phyloP scores from a whole-genome alignment of 2,329 filamentous ascomycete species.

The Neonectria magnoliae region DNA sequence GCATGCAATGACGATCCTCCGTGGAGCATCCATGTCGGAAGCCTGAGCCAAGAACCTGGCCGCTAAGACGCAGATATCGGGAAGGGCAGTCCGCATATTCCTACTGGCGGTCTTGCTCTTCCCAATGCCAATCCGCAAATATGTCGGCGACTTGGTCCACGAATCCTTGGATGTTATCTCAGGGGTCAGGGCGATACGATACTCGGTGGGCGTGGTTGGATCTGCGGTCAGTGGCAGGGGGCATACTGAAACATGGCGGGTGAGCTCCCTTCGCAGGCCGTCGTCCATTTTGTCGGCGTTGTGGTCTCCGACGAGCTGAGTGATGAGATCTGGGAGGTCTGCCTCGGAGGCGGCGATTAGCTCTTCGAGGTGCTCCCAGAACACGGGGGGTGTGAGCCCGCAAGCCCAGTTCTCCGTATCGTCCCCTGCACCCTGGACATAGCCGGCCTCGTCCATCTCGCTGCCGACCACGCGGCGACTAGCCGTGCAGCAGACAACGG shows the following conservation, averaged over 20 bases:
- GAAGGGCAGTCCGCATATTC: slow-evolving; percentile 78
- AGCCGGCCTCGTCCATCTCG: slow-evolving; percentile 71
- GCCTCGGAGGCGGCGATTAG: slow-evolving; percentile 74
- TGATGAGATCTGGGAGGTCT: slow-evolving; percentile 65
- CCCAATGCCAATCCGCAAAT: slow-evolving; percentile 71
- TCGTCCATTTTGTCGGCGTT: slow-evolving; percentile 22
- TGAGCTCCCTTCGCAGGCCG: slow-evolving; percentile 43
- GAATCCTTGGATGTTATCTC: slow-evolving; percentile 56
- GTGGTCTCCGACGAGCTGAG: slow-evolving; percentile 52
- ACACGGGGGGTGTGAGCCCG: slow-evolving; percentile 79
- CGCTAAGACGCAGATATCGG: slow-evolving; percentile 68
- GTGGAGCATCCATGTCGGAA: slow-evolving; percentile 5
- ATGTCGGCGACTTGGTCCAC: slow-evolving; percentile 50
- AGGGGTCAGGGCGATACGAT: slow-evolving; percentile 56
- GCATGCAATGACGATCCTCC: slow-evolving; percentile 70
- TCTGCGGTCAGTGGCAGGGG: slow-evolving; percentile 41
- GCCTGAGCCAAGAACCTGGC: slow-evolving; percentile 47
- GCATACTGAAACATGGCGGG: slow-evolving; percentile 51
- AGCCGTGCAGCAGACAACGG: slow-evolving; percentile 86
- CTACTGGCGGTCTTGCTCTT: slow-evolving; percentile 82
- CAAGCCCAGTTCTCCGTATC: slow-evolving; percentile 93
- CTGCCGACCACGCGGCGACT: slow-evolving; percentile 76
- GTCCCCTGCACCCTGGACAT: slow-evolving; percentile 94
- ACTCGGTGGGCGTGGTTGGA: slow-evolving; percentile 37
- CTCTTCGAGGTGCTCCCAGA: slow-evolving; percentile 75